Conservation (phyloP, 305 asterid genomes). For the Stenogyne calaminthoides region DNA sequence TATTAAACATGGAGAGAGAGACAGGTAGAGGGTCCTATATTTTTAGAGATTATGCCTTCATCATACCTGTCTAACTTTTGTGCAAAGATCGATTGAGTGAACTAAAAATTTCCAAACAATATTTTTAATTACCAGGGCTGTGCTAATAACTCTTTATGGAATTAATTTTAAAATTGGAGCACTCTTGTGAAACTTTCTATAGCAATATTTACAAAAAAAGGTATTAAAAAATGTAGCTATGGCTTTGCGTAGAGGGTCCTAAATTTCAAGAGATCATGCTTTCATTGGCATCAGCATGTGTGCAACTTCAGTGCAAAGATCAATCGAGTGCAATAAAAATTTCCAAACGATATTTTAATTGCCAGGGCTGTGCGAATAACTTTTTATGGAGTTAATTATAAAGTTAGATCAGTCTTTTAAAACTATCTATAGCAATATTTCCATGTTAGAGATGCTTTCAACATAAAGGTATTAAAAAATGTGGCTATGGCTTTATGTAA, state of each 20-base stretch:
- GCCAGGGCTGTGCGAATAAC: conserved; percentile 56
- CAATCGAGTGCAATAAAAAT: conserved; percentile 43
- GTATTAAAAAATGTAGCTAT: conserved; percentile 26
- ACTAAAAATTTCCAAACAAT: conserved; percentile 44
- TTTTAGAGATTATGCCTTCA: conserved; percentile 48
- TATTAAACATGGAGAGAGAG: too few species aligned
- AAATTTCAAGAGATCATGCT: conserved; percentile 42
- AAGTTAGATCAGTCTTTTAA: conserved; percentile 40
- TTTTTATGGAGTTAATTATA: conserved; percentile 41
- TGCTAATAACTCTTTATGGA: conserved; percentile 36
- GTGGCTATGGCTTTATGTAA: conserved; percentile 30
- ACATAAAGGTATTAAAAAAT: conserved; percentile 36
- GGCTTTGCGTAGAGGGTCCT: conserved; percentile 24
- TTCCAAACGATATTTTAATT: conserved; percentile 46
- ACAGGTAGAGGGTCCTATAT: neutral
- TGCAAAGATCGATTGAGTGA: conserved; percentile 42
- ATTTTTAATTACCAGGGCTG: conserved; percentile 56
- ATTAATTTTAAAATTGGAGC: conserved; percentile 38
- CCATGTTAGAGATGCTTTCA: conserved; percentile 39
- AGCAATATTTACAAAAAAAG: conserved; percentile 48
- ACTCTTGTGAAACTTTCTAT: conserved; percentile 38
- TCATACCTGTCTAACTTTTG: conserved; percentile 37
- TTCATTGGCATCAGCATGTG: conserved; percentile 40
- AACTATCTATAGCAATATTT: conserved; percentile 43
- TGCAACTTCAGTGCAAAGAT: conserved; percentile 41